These are phyloP conservation scores for Sclerotiophoma versabilis DNA, from an alignment of 2,329 filamentous ascomycete species.

Conservation along the genomic window DNA sequence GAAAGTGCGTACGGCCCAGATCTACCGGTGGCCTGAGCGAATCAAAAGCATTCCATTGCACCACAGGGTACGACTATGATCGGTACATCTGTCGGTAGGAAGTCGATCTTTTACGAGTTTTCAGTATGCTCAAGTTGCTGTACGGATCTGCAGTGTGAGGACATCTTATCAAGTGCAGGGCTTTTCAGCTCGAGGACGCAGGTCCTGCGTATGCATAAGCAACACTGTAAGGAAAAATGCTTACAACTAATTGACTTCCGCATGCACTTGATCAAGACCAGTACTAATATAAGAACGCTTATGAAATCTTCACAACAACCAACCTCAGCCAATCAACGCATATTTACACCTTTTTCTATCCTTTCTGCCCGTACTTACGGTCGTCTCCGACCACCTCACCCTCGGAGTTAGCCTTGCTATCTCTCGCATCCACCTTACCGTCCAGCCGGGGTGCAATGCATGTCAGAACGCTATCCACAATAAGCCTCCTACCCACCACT, in stretches of 20 bases:
- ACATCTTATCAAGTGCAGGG: no score
- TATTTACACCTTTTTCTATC: no score
- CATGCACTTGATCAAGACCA: no score
- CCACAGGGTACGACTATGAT: no score
- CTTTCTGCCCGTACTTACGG: not conserved
- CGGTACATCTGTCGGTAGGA: not conserved
- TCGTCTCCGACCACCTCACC: conserved; percentile 5
- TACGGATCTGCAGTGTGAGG: no score
- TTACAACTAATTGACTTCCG: no score
- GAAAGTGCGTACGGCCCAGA: conserved; percentile 19
- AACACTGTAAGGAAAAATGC: no score
- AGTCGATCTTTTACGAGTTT: not conserved
- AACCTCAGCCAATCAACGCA: not conserved
- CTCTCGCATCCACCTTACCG: not conserved
- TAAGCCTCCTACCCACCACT: not conserved
- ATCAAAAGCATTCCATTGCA: not conserved
- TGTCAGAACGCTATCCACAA: conserved; percentile 1
- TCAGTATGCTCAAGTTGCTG: not conserved
- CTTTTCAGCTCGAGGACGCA: no score
- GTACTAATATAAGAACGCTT: no score
- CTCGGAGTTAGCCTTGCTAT: conserved; percentile 5
- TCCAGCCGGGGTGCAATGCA: not conserved
- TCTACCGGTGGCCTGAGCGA: conserved; percentile 5
- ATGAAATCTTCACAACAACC: no score
- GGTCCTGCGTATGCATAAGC: no score